Evolutionary conservation across 2,329 filamentous ascomycete species (phyloP).

Genomic region (Keithomyces neogunnii): DNA sequence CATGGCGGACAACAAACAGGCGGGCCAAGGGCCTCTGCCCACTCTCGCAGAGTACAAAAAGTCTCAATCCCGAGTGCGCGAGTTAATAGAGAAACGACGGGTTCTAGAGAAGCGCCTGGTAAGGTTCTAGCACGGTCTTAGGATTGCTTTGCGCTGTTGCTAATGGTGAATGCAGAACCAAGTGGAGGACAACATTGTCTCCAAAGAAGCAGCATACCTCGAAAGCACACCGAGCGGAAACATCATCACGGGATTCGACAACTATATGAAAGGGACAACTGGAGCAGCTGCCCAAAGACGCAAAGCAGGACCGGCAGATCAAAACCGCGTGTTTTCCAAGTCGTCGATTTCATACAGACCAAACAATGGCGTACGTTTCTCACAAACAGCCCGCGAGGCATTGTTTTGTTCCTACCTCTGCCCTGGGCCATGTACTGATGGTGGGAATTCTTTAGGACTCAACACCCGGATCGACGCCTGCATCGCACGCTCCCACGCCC

Average conservation of each 20-base stretch:
- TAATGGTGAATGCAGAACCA: constrained; percentile 30
- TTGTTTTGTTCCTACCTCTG: neutral
- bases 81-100: constrained; percentile 36
- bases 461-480: constrained; percentile 35
- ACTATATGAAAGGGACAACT: constrained; percentile 84
- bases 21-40: constrained; percentile 19
- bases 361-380: constrained; percentile 24
- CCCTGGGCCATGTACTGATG: neutral
- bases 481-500: constrained; percentile 44
- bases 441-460: constrained; percentile 23
- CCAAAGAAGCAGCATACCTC: constrained; percentile 79
- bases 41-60: constrained; percentile 41
- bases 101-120: constrained; percentile 30
- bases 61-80: constrained; percentile 38
- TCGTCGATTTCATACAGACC: constrained; percentile 55
- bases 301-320: constrained; percentile 56
- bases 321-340: constrained; percentile 65
- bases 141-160: neutral
- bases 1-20: constrained; percentile 27
- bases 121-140: constrained; percentile 7
- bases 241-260: constrained; percentile 96
- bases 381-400: neutral
- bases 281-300: constrained; percentile 55
- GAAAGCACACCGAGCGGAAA: constrained; percentile 86
- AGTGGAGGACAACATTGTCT: constrained; percentile 72